These are phyloP conservation scores for Pseudonitzschia multistriata DNA, from an alignment of 108 stramenopile species.

Conservation along the genomic window DNA sequence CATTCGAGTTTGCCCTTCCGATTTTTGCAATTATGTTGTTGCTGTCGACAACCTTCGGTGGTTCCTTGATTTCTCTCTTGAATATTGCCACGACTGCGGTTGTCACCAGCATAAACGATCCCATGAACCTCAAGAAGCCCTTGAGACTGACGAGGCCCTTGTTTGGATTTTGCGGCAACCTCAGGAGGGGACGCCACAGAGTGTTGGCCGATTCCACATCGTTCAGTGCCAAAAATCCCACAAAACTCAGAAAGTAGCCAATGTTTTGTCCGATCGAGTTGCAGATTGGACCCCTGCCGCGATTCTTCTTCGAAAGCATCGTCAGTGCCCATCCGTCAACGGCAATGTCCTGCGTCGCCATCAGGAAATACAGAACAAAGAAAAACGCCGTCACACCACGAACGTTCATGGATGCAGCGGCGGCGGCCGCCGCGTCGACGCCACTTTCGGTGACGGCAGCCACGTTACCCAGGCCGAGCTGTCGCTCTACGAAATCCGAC, in stretches of 20 bases:
- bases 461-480: conserved; percentile 53
- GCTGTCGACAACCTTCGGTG: not conserved
- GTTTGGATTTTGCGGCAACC: conserved; percentile 56
- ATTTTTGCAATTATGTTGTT: not conserved
- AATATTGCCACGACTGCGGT: conserved; percentile 90
- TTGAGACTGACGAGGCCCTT: conserved; percentile 80
- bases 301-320: conserved; percentile 92
- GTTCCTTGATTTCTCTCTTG: conserved; percentile 54
- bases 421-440: not conserved
- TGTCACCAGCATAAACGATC: conserved; percentile 85
- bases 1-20: conserved; percentile 17
- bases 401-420: conserved; percentile 58
- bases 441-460: conserved; percentile 6
- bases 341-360: conserved; percentile 99
- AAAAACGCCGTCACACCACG: conserved; percentile 89
- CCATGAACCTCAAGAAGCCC: conserved; percentile 92
- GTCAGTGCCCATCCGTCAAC: conserved; percentile 99
- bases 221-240: conserved; percentile 96
- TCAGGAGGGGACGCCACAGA: conserved; percentile 70
- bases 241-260: conserved; percentile 93
- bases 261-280: conserved; percentile 98
- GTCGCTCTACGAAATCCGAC: conserved; percentile 78
- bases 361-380: conserved; percentile 93
- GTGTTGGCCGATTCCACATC: conserved; percentile 87
- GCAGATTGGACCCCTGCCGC: conserved; percentile 93